Evolutionary conservation across 1,284 basidiomycete species (phyloP).

Genomic region (Xerocomus nothofagi): DNA sequence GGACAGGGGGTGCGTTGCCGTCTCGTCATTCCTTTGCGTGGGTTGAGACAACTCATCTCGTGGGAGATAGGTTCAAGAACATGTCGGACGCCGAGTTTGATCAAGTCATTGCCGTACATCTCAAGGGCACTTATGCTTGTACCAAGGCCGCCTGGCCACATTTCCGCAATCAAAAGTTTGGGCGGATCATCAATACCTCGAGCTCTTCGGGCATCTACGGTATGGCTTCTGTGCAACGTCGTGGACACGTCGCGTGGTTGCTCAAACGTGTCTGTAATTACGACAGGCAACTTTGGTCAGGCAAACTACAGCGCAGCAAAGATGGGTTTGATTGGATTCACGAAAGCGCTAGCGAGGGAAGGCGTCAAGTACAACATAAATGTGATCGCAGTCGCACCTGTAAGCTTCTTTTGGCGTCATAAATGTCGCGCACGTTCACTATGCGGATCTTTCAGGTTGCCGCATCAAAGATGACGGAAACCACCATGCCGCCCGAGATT

Average conservation of each 20-base stretch:
- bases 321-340: slow-evolving; percentile 89
- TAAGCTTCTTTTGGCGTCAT: slow-evolving; percentile 40
- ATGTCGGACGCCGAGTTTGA: slow-evolving; percentile 92
- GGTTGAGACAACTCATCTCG: not conserved
- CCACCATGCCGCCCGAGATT: slow-evolving; percentile 97
- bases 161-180: slow-evolving; percentile 94
- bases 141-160: slow-evolving; percentile 96
- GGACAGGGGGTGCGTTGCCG: slow-evolving; percentile 64
- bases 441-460: slow-evolving; percentile 61
- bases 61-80: slow-evolving; percentile 73
- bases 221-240: slow-evolving; percentile 30
- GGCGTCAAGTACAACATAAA: slow-evolving; percentile 94
- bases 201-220: slow-evolving; percentile 87
- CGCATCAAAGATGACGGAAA: slow-evolving; percentile 92
- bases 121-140: slow-evolving; percentile 95
- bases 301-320: slow-evolving; percentile 90
- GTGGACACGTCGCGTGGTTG: no score
- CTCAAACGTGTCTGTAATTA: not conserved
- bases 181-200: slow-evolving; percentile 90
- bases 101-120: slow-evolving; percentile 84
- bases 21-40: not conserved
- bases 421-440: not conserved
- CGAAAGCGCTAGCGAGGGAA: slow-evolving; percentile 89
- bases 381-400: slow-evolving; percentile 86
- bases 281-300: slow-evolving; percentile 91